phyloP scores from a whole-genome alignment of 352 stramenopile species.

The Phytophthora palmivora region DNA sequence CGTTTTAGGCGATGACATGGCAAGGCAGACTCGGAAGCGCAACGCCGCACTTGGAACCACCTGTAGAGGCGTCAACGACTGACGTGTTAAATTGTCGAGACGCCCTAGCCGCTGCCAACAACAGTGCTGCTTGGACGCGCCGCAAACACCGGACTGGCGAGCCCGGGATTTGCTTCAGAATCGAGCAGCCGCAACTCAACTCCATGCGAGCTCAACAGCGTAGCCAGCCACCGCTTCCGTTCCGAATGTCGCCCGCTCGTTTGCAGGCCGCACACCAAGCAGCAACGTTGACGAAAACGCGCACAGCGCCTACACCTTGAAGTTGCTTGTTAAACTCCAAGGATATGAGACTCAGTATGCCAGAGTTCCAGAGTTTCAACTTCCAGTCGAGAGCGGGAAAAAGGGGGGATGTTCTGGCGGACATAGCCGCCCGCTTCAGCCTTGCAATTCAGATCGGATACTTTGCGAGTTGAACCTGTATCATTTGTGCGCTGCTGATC shows the following conservation, averaged over 20 bases:
- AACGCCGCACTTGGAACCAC: conserved; percentile 25
- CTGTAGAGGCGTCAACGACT: conserved; percentile 4
- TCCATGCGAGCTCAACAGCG: conserved; percentile 6
- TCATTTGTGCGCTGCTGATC: conserved; percentile 19
- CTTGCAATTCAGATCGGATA: conserved; percentile 7
- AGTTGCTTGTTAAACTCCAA: conserved; percentile 25
- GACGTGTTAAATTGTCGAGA: conserved; percentile 13
- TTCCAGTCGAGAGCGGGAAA: conserved; percentile 17
- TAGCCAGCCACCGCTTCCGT: conserved; percentile 13
- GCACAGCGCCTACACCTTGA: conserved; percentile 30
- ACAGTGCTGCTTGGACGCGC: conserved; percentile 16
- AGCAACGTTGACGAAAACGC: conserved; percentile 21
- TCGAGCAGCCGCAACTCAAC: conserved; percentile 1
- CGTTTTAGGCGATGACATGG: conserved; percentile 41
- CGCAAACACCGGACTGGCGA: conserved; percentile 7
- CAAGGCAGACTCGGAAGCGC: conserved; percentile 29
- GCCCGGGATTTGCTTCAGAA: conserved; percentile 35
- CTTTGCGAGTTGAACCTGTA: conserved; percentile 24
- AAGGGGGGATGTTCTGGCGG: conserved; percentile 13
- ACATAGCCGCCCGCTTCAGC: conserved; percentile 10
- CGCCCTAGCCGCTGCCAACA: neutral
- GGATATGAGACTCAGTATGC: conserved; percentile 24
- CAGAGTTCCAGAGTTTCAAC: conserved; percentile 19
- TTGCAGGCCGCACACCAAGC: conserved; percentile 28
- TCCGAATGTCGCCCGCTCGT: conserved; percentile 31